Percentiles rank a stretch among this genome's conserved stretches.
Conservation (phyloP, 192 early-diverging fungal genomes). For the Umbelopsis sp. region DNA sequence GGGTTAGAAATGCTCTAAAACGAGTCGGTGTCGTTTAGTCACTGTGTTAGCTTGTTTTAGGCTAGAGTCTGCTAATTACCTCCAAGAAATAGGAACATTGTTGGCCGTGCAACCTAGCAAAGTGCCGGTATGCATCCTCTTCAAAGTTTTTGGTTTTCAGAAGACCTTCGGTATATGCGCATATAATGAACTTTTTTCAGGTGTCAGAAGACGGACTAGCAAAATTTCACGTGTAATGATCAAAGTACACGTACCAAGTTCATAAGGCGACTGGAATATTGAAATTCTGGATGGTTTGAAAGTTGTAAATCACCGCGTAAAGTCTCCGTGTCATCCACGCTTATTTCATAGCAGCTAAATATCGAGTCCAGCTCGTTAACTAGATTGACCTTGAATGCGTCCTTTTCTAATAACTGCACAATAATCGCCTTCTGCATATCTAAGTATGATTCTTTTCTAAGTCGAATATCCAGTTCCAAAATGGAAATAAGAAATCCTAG, state of each 20-base stretch:
- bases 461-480: constrained; percentile 1
- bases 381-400: background rate
- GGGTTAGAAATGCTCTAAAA: background rate
- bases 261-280: background rate
- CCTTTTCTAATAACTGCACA: background rate
- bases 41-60: background rate
- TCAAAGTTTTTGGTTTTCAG: constrained; percentile 10
- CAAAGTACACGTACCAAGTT: background rate
- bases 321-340: background rate
- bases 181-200: background rate
- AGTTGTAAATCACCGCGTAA: background rate
- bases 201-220: too few species aligned
- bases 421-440: background rate
- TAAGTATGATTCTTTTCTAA: background rate
- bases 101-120: background rate
- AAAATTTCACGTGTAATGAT: background rate
- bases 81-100: constrained; percentile 13
- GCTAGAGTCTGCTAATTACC: background rate
- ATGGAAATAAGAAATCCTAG: background rate
- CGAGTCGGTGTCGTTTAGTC: background rate
- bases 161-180: background rate
- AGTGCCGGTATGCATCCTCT: constrained; percentile 5
- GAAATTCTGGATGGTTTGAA: background rate
- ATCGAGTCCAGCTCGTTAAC: constrained; percentile 18
- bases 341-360: constrained; percentile 11